Evolutionary conservation across 345 rosid species (phyloP).

Genomic region (Pistacia atlantica): DNA sequence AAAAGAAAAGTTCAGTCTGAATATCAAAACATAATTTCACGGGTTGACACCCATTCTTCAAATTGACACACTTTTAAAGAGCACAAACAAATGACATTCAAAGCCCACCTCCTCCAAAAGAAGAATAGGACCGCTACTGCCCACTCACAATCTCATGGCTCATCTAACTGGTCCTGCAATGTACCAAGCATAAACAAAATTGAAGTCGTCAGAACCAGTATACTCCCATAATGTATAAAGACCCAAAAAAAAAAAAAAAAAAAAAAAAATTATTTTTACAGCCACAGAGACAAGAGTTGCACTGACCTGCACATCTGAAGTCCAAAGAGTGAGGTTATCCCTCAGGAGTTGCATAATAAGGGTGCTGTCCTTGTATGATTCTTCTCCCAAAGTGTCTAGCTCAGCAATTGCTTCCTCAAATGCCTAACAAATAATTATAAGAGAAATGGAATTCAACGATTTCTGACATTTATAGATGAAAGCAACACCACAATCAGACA

Average conservation of each 20-base stretch:
- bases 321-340: slow-evolving; percentile 98
- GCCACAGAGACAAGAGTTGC: background rate
- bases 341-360: slow-evolving; percentile 94
- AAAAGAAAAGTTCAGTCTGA: slow-evolving; percentile 17
- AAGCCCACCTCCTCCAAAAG: slow-evolving; percentile 64
- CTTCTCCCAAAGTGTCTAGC: slow-evolving; percentile 89
- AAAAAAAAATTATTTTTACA: too few relatives aligned
- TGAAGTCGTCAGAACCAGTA: background rate
- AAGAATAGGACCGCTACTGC: slow-evolving; percentile 40
- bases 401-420: slow-evolving; percentile 98
- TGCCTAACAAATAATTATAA: slow-evolving; percentile 44
- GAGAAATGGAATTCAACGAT: background rate
- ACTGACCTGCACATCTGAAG: slow-evolving; percentile 89
- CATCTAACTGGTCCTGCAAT: slow-evolving; percentile 79
- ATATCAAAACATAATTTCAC: slow-evolving; percentile 21
- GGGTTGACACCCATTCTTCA: slow-evolving; percentile 17
- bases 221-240: background rate
- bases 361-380: slow-evolving; percentile 99
- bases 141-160: slow-evolving; percentile 44
- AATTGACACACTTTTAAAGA: slow-evolving; percentile 34
- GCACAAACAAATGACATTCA: slow-evolving; percentile 56
- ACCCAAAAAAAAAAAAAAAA: background rate
- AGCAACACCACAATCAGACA: background rate
- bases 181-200: background rate
- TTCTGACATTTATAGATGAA: background rate